Evolutionary conservation across 2,329 filamentous ascomycete species (phyloP).

Genomic region (Phialophora expanda): DNA sequence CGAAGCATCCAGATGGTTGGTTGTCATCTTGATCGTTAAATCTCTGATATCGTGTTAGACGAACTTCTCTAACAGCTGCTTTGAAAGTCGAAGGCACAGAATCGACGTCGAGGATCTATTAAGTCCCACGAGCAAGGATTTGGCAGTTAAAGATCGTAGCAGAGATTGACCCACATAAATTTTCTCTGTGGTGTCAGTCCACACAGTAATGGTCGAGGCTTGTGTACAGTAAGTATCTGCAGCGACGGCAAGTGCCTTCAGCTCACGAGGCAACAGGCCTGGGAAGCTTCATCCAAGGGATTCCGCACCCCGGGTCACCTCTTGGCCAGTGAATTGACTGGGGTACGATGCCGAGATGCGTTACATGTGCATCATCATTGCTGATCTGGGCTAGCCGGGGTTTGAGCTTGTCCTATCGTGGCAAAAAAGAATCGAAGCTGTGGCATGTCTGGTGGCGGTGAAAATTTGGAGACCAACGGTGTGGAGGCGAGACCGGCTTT

Average conservation of each 20-base stretch:
- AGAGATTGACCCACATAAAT: slow-evolving; percentile 11
- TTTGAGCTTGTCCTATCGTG: slow-evolving; percentile 2
- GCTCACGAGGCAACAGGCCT: neutral
- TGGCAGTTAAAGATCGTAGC: neutral
- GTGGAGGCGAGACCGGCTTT: slow-evolving; percentile 14
- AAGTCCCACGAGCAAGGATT: slow-evolving; percentile 3
- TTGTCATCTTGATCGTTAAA: slow-evolving; percentile 63
- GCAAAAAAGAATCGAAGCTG: slow-evolving; percentile 12
- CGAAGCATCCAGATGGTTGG: slow-evolving; percentile 67
- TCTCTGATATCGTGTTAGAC: neutral
- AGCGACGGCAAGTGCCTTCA: neutral
- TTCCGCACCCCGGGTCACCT: neutral
- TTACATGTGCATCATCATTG: neutral
- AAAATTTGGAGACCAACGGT: slow-evolving; percentile 5
- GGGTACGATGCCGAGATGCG: neutral
- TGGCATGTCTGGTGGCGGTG: slow-evolving; percentile 18
- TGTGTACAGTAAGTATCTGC: neutral
- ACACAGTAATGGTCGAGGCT: neutral
- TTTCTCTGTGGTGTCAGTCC: slow-evolving; percentile 14
- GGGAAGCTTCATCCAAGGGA: neutral
- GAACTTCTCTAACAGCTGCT: neutral
- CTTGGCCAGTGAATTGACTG: neutral
- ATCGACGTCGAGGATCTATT: neutral
- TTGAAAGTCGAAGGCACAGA: neutral
- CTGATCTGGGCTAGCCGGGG: neutral